Conservation (phyloP, 129 eudicot genomes). For the Calendula officinalis region DNA sequence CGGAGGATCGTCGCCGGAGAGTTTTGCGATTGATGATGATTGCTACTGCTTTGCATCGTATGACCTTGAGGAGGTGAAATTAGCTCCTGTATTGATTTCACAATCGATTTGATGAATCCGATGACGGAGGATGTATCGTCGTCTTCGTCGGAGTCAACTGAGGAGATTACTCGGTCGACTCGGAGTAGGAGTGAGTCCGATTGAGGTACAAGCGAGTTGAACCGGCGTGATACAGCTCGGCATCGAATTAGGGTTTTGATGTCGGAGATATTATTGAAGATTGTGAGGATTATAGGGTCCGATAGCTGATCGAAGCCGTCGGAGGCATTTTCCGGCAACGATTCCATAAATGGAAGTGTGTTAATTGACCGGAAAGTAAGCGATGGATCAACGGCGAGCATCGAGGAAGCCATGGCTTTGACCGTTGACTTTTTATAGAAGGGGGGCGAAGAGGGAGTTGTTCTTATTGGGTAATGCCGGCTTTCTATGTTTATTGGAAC, state of each 20-base stretch:
- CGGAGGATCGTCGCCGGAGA: constrained; percentile 47
- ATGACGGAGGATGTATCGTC: constrained; percentile 40
- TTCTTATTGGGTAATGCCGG: constrained; percentile 38
- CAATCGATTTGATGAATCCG: constrained; percentile 37
- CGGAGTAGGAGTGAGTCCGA: constrained; percentile 50
- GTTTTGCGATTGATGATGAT: constrained; percentile 21
- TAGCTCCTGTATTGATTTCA: constrained; percentile 41
- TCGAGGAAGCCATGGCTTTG: constrained; percentile 28
- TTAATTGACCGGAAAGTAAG: constrained; percentile 1
- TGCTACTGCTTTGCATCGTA: not conserved
- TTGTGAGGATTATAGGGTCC: constrained; percentile 44
- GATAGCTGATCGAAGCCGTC: constrained; percentile 45
- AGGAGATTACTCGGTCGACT: constrained; percentile 62
- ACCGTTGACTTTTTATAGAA: constrained; percentile 35
- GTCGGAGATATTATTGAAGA: constrained; percentile 47
- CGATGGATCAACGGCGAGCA: constrained; percentile 11
- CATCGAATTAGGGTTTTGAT: constrained; percentile 55
- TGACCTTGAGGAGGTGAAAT: constrained; percentile 26
- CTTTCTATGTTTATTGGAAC: constrained; percentile 31
- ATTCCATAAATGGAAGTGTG: not conserved
- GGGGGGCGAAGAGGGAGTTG: constrained; percentile 21
- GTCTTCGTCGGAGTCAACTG: constrained; percentile 37
- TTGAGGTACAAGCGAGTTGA: constrained; percentile 59
- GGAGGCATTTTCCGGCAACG: constrained; percentile 18
- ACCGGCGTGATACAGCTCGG: constrained; percentile 49